Evolutionary conservation across 371 early-diverging fungal species (phyloP), one percentile per base, ranked within the genome.

Genomic region (Mucor mucedo): DNA sequence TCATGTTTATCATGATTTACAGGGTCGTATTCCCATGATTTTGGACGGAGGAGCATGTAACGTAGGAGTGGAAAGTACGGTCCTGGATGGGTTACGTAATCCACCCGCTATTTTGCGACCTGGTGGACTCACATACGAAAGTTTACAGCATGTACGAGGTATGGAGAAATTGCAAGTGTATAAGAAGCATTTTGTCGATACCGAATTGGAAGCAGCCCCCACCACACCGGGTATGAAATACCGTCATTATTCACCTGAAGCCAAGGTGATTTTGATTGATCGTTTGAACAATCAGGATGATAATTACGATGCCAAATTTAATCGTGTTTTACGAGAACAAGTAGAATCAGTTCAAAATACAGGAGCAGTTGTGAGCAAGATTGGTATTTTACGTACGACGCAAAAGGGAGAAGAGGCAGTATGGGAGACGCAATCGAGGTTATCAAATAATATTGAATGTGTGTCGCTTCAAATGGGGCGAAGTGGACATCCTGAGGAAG

Each of bases 211-310:
- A 58, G 70, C 68, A 47, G 83, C 87, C 5, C 98, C 98, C 1
- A 93, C 93, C 0, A 97, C 98, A 14, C 99, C 99, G 6, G 99
- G 99, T 3, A 98, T 97, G 95, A 99, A 99, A 77, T 99, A 99
- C 68, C 88, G 96, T 30, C 99, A 99, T 82, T 99, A 99, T 72
- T 92, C 98, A 6, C 99, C 99, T 4, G 85, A 91, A 32, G 94
- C 94, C 0, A 85, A 86, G 56, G 96, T 98, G 9, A 81, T 93
- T 5, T 67, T 98, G 45, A 76, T 96, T 61, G 90, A 91, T 52
- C 54, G 58, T n/a, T 47, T 52, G 28, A 21, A 50, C 0, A 21
- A 70, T 45, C 41, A 41, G 2, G 64, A 62, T 16, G n/a, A 6
- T 11, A 33, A 8, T 4, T 65, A 60, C 14, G 41, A 61, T 35